Evolutionary conservation across 2,329 filamentous ascomycete genomes (phyloP).

Genomic region (Phyllosticta capitalensis): DNA sequence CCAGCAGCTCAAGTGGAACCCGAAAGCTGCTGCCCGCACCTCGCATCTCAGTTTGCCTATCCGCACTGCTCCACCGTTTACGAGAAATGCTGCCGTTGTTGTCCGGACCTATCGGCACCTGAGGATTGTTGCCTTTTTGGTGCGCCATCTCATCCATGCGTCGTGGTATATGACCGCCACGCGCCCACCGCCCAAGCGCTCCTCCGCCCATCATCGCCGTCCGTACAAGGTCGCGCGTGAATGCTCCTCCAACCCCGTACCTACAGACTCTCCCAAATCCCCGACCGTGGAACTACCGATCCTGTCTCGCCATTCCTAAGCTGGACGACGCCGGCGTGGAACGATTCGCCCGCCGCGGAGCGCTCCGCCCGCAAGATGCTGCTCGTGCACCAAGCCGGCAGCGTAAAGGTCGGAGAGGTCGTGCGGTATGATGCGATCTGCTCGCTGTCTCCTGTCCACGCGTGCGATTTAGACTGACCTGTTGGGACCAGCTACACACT

Average conservation of each 20-base stretch:
- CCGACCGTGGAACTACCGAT: conserved; percentile 23
- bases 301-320: conserved; percentile 25
- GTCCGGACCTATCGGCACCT: background rate
- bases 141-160: background rate
- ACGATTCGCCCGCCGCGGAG: conserved; percentile 24
- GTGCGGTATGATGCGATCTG: conserved; percentile 52
- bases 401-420: conserved; percentile 88
- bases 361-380: conserved; percentile 52
- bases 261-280: conserved; percentile 28
- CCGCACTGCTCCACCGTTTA: background rate
- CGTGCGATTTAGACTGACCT: background rate
- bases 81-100: background rate
- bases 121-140: background rate
- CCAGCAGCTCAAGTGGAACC: background rate
- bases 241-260: conserved; percentile 34
- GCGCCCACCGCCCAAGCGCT: conserved; percentile 3
- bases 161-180: conserved; percentile 4
- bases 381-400: conserved; percentile 81
- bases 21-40: background rate
- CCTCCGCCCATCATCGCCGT: background rate
- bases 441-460: background rate
- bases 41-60: background rate
- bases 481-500: conserved; percentile 53
- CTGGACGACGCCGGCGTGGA: conserved; percentile 21
- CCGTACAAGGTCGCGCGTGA: conserved; percentile 12